These are phyloP conservation scores for Dioscorea zingiberensis DNA, from an alignment of 106 monocot genomes.

Conservation along the genomic window DNA sequence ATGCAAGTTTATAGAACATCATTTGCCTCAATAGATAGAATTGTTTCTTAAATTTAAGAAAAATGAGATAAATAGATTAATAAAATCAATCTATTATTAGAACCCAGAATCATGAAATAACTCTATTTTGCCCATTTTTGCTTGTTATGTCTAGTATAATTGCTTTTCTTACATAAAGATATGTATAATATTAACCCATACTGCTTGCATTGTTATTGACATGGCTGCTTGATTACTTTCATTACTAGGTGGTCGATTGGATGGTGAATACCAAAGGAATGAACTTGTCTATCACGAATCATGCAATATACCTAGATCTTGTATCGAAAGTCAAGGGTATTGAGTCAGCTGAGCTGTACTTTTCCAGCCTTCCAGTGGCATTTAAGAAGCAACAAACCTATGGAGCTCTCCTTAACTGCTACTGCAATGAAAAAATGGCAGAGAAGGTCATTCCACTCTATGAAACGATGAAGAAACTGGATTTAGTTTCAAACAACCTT, in stretches of 20 bases:
- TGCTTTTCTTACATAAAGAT: background rate
- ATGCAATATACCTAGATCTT: slow-evolving; percentile 42
- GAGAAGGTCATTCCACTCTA: slow-evolving; percentile 30
- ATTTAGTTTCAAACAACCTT: slow-evolving; percentile 30
- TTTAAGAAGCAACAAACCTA: slow-evolving; percentile 31
- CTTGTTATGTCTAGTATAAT: background rate
- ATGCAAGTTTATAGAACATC: too few species aligned
- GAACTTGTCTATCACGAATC: slow-evolving; percentile 23
- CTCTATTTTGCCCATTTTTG: background rate
- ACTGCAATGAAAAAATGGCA: slow-evolving; percentile 29
- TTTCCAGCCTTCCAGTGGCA: slow-evolving; percentile 25
- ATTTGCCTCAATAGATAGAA: too few species aligned
- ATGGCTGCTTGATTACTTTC: slow-evolving; percentile 1
- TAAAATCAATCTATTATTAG: background rate
- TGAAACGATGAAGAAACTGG: slow-evolving; percentile 45
- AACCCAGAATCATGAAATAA: background rate
- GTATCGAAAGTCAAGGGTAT: slow-evolving; percentile 32
- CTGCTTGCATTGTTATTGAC: background rate
- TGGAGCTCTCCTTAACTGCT: slow-evolving; percentile 45
- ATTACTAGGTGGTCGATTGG: slow-evolving; percentile 45
- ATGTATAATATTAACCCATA: background rate
- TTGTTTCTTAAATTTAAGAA: too few species aligned
- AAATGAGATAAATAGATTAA: background rate
- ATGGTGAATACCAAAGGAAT: slow-evolving; percentile 40
- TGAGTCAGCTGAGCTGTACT: slow-evolving; percentile 35